Percentiles rank a stretch among this genome's conserved stretches.
Evolutionary conservation across 345 rosid species (phyloP).

Genomic region (Dovyalis caffra): DNA sequence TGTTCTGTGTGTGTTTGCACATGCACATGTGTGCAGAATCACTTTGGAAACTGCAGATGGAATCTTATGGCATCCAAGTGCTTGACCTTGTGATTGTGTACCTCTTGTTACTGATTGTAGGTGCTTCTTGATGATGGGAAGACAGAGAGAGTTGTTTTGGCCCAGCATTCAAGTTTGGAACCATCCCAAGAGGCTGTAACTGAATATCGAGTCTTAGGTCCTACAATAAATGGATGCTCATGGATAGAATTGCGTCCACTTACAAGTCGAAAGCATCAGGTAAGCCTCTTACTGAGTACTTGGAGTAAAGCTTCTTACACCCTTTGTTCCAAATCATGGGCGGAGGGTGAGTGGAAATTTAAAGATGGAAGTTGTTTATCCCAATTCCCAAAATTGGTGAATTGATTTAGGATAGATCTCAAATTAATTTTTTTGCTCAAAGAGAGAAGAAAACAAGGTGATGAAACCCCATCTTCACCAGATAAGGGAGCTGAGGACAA

Average conservation of each 20-base stretch:
- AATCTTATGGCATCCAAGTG: neutral
- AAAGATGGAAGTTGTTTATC: neutral
- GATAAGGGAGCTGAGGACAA: neutral
- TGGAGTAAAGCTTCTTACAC: neutral
- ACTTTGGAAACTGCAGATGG: neutral
- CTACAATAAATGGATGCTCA: conserved; percentile 83
- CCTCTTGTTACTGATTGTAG: conserved; percentile 30
- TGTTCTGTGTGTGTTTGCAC: neutral
- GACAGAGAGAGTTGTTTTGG: conserved; percentile 80
- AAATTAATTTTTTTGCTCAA: neutral
- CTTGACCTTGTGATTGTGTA: neutral
- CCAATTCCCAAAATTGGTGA: neutral
- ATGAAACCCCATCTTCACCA: neutral
- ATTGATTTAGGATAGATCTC: neutral
- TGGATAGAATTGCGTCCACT: conserved; percentile 83
- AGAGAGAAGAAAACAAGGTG: neutral
- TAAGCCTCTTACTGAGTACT: conserved; percentile 12
- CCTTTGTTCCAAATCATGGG: neutral
- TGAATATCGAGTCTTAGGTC: conserved; percentile 83
- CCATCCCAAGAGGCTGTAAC: conserved; percentile 78
- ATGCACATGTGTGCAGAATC: neutral
- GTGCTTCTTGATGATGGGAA: conserved; percentile 87
- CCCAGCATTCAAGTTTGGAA: conserved; percentile 64
- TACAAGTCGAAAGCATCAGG: conserved; percentile 93
- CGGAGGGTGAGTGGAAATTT: neutral